These are phyloP conservation scores for Ophiostoma pallidulum DNA, from an alignment of 2,329 filamentous ascomycete genomes.

Conservation along the genomic window DNA sequence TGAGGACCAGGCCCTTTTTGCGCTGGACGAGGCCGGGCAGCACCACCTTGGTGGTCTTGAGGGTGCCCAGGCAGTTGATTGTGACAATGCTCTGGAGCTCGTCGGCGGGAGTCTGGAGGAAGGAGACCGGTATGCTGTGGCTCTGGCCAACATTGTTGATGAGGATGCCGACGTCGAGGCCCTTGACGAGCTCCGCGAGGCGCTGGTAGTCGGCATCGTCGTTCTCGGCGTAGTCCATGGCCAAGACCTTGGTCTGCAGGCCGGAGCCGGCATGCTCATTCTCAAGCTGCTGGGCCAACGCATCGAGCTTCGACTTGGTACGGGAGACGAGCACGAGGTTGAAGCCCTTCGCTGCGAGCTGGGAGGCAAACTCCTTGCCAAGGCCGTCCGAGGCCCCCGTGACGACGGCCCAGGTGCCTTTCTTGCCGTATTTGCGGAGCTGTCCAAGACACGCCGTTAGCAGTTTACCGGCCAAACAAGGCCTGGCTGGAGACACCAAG, in stretches of 20 bases:
- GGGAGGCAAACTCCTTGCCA: conserved; percentile 88
- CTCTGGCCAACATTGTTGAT: conserved; percentile 97
- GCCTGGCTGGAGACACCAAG: too few relatives aligned
- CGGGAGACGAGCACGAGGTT: conserved; percentile 92
- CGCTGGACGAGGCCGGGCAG: conserved; percentile 76
- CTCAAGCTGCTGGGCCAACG: conserved; percentile 66
- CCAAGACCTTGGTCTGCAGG: conserved; percentile 65
- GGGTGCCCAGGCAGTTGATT: conserved; percentile 87
- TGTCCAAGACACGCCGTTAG: conserved; percentile 26
- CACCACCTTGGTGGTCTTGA: conserved; percentile 78
- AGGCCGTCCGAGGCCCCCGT: conserved; percentile 95
- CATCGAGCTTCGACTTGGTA: conserved; percentile 81
- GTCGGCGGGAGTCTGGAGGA: conserved; percentile 65
- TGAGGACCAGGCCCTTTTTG: conserved; percentile 81
- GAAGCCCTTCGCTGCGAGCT: conserved; percentile 85
- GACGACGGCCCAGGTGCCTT: conserved; percentile 87
- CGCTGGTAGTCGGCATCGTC: conserved; percentile 69
- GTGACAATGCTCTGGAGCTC: conserved; percentile 87
- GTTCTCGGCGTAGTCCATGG: conserved; percentile 87
- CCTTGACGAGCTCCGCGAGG: conserved; percentile 57
- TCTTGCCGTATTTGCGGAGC: conserved; percentile 84
- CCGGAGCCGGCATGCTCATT: conserved; percentile 51
- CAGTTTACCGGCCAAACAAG: too few relatives aligned
- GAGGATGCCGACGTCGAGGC: conserved; percentile 73
- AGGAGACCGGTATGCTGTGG: conserved; percentile 86